Evolutionary conservation across 1,284 basidiomycete genomes (phyloP), one percentile per base, ranked within the genome.

Genomic region (Austroboletus novae-zelandiae): DNA sequence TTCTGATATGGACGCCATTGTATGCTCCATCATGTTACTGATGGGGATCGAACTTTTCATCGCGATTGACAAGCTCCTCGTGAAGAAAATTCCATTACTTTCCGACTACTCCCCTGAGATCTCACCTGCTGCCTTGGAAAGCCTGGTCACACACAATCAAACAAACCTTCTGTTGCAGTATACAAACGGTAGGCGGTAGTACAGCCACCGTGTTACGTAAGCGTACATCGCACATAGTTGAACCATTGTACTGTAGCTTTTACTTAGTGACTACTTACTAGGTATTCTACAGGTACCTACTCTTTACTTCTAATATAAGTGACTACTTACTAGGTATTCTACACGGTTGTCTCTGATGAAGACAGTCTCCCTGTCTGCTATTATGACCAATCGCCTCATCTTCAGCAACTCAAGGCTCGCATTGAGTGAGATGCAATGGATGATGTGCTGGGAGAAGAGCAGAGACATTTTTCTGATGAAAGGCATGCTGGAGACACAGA

Each of bases 161-260:
- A 17, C 15, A 4, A 41, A 6, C 29, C 15, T 45, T 4, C n/a
- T n/a, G n/a, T n/a, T n/a, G n/a, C n/a, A n/a, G n/a, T n/a, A n/a
- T n/a, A n/a, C n/a, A n/a, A n/a, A n/a, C n/a, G n/a, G n/a, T n/a
- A n/a, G n/a, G n/a, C n/a, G n/a, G n/a, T n/a, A n/a, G n/a, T n/a
- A n/a, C n/a, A n/a, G n/a, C n/a, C n/a, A n/a, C n/a, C n/a, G n/a
- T n/a, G n/a, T n/a, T n/a, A n/a, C n/a, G n/a, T n/a, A n/a, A n/a
- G n/a, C n/a, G n/a, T n/a, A n/a, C 47, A 45, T n/a, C 47, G 40
- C 5, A 25, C 43, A n/a, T 39, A 18, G 36, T 39, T n/a, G n/a
- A n/a, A n/a, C n/a, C n/a, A n/a, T n/a, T n/a, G n/a, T n/a, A n/a
- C n/a, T n/a, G n/a, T n/a, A n/a, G n/a, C n/a, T n/a, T n/a, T n/a